Base-by-base conservation (phyloP, 768 basidiomycete genomes). In the Termitomyces sp. region DNA sequence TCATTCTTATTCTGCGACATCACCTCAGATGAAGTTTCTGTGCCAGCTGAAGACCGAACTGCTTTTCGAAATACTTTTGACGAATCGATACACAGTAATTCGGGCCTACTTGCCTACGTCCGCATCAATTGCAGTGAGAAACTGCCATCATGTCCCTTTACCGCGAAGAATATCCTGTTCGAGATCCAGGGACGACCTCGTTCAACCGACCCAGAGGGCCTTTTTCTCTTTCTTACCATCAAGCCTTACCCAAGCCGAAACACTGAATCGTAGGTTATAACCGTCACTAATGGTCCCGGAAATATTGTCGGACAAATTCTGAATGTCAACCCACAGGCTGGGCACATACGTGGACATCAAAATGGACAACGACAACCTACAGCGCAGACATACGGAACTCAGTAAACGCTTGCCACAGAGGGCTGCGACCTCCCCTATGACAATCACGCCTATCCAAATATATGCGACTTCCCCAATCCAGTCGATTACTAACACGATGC, bases 281-380 rank as follows among this genome's bases (percentile, higher is more conserved):
- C 80, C 58, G 53, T 21, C 42, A 33, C 44, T 35, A 15, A 44
- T 10, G 31, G 42, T 40, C 17, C 21, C 15, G 19, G 12, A 19
- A 45, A 23, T 5, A 17, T 26, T 33, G 15, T 45, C 35, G 33
- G 33, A 21, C 5, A 40, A 26, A 31, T 21, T 53, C 33, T 52
- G 17, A 56, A 33, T 30, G 26, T 28, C 19, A 3, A 35, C 53
- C 53, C 51, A 44, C 55, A 90, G 89, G 80, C 70, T 89, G 31
- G 82, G 86, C 60, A 83, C 84, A 0, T 82, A 85, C 62, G 64
- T 97, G 37, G 94, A 96, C 65, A 80, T 96, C 50, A 94, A 93
- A 69, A 75, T 87, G 55, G 92, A 95, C 72, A 94, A 97, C 68
- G 88, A 91, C 68, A 80, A 85, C 14, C 70, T 97, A 42, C 79